phyloP scores from a whole-genome alignment of 768 basidiomycete species.

The Paxillus ammoniavirescens region DNA sequence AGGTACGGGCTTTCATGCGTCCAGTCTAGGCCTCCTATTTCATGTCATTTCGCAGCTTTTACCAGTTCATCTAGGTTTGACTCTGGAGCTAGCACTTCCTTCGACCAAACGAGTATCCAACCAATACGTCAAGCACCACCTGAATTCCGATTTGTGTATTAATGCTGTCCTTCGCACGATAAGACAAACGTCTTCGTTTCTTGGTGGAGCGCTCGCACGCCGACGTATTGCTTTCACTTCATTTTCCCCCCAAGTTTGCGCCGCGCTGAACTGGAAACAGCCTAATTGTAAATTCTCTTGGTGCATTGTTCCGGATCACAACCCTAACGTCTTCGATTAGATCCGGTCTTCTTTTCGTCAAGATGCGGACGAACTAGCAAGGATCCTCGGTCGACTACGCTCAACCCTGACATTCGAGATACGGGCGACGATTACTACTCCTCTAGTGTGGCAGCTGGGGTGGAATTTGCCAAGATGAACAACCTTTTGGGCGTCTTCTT shows the following conservation, averaged over 20 bases:
- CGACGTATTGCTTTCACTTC: constrained; percentile 90
- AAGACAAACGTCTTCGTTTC: constrained; percentile 59
- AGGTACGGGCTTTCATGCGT: constrained; percentile 44
- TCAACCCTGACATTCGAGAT: constrained; percentile 34
- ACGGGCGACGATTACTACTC: constrained; percentile 49
- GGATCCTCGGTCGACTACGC: constrained; percentile 38
- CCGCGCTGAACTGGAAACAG: constrained; percentile 97
- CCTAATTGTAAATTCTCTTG: constrained; percentile 77
- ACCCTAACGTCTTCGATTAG: constrained; percentile 38
- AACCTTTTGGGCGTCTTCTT: constrained; percentile 92
- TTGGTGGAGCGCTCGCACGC: constrained; percentile 52
- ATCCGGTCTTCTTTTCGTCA: constrained; percentile 94
- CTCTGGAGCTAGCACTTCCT: constrained; percentile 76
- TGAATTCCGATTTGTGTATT: constrained; percentile 79
- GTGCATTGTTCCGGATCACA: constrained; percentile 20
- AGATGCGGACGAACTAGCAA: constrained; percentile 68
- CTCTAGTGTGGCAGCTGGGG: constrained; percentile 81
- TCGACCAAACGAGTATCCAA: constrained; percentile 48
- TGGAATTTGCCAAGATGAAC: constrained; percentile 90
- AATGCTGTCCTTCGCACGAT: constrained; percentile 84
- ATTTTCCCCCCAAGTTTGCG: constrained; percentile 86
- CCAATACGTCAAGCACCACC: constrained; percentile 46
- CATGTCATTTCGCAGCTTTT: constrained; percentile 44
- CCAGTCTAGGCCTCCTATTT: constrained; percentile 5
- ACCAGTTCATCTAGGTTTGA: constrained; percentile 65